Base-by-base conservation (phyloP, 2,329 filamentous ascomycete species). In the Stachybotrys chlorohalonatus region DNA sequence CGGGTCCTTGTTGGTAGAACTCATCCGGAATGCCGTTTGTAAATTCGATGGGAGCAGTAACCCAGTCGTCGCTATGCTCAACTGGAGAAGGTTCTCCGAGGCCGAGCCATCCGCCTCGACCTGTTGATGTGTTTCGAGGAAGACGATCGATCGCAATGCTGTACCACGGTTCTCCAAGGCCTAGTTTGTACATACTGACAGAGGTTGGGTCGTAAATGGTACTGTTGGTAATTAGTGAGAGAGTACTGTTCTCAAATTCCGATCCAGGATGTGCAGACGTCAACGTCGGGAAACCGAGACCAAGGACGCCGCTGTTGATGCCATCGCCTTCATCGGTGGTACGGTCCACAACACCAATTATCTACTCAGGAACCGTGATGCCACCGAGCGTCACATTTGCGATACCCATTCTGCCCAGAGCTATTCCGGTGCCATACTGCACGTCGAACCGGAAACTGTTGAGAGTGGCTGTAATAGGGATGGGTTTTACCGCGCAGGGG, bases 371-470 rank as follows among this genome's bases (percentile, higher is more conserved):
- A 3, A 63, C 57, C 0, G 59, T 60, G 53, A 61, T 54, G 32
- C 68, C 59, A 7, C 47, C 57, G 3, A 64, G 16, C 1, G 59
- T 59, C 31, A 64, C 57, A 9, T 59, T 47, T 7, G 55, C 56
- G 46, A 54, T 47, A 5, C 39, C 61, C 4, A 65, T 42, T 11
- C 53, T 59, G 4, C 62, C 61, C 6, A 60, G 6, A 1, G 56
- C 53, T 47, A 63, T 60, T 6, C 61, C 61, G 1, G 57, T 59
- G 6, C 60, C 60, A n/a, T 61, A 58, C n/a, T 55, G 47, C 3
- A 62, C 54, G 36, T 60, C 57, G 45, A 61, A 73, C 51, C 54
- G 54, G 11, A 51, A 47, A 16, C 55, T 55, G 30, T 59, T 54
- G 7, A 56, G 47, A 15, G 56, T 59, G 3, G 55, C 53, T 2